Base-by-base conservation (phyloP, 352 stramenopile genomes). In the Detonula confervacea region DNA sequence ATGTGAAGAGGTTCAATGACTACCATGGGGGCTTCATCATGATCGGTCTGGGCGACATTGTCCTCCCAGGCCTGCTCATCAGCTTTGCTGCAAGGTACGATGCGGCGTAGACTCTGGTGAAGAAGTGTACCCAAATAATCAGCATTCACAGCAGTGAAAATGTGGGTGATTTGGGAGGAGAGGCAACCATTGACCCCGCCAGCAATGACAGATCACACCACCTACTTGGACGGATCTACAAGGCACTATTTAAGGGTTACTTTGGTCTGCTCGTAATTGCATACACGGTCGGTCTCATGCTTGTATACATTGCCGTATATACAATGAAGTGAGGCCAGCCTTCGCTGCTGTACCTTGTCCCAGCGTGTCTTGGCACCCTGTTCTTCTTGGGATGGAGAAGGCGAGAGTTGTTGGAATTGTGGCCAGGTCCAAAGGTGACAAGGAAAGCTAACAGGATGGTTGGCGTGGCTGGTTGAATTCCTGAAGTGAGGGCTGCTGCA, bases 41-140 rank as follows among this genome's bases (percentile, higher is more conserved):
- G 86, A 87, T 98, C 24, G 95, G 96, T 1, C 84, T 98, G 2
- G 95, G 95, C n/a, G 95, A 98, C 80, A 97, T 98, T 69, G 92
- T 98, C 30, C 42, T 98, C 0, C 95, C 95, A 8, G 96, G 96
- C 0, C 83, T 98, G 35, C 77, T 98, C 29, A 86, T 98, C 24
- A 92, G 95, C 6, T 97, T 98, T 70, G 95, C 94, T 57, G 92
- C 94, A 12, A 74, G 80, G 47, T 77, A 80, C 33, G 80, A 87
- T 72, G 59, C 57, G 0, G 80, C 80, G 3, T 85, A 65, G 54
- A 27, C n/a, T 29, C 27, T 86, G 14, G 66, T 96, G 89, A 80
- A 71, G 83, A 78, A 77, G 35, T 78, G 67, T 33, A 65, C 68
- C 20, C 49, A 37, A 39, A 42, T 63, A 20, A 83, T 27, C 14